These are phyloP conservation scores for Microsporum audouinii DNA, from an alignment of 2,329 filamentous ascomycete genomes.

Conservation along the genomic window DNA sequence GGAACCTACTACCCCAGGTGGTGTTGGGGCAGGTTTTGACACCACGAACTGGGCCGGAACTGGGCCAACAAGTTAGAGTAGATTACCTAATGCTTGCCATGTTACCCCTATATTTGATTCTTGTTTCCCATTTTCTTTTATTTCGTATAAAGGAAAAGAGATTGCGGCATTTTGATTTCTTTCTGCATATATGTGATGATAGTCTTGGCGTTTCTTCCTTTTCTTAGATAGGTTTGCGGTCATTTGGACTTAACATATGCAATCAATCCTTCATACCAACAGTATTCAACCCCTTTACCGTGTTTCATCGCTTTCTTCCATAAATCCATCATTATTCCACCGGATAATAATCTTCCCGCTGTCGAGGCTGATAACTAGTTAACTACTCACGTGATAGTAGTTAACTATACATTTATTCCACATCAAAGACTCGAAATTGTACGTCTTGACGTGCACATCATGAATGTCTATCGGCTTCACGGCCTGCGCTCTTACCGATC, in stretches of 20 bases:
- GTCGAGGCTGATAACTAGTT: too few relatives aligned
- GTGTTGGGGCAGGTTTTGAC: conserved; percentile 26
- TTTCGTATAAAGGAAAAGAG: background rate
- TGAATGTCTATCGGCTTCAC: background rate
- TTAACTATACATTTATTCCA: too few relatives aligned
- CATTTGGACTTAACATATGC: background rate
- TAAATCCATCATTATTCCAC: too few relatives aligned
- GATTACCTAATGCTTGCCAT: background rate
- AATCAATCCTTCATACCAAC: background rate
- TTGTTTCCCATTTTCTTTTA: background rate
- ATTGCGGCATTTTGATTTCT: background rate
- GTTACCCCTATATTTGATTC: background rate
- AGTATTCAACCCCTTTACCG: background rate
- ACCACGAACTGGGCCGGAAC: background rate
- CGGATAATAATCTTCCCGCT: too few relatives aligned
- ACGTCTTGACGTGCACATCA: background rate
- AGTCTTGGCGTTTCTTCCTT: background rate
- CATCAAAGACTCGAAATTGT: too few relatives aligned
- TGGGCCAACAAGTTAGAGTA: background rate
- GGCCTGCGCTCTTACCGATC: background rate
- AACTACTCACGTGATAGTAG: too few relatives aligned
- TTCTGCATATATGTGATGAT: background rate
- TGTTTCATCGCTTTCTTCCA: background rate
- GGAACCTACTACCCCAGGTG: conserved; percentile 34
- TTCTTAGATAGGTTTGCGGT: background rate